These are phyloP conservation scores for Syncephalastrum sp. DNA, from an alignment of 371 early-diverging fungal species.

Conservation along the genomic window DNA sequence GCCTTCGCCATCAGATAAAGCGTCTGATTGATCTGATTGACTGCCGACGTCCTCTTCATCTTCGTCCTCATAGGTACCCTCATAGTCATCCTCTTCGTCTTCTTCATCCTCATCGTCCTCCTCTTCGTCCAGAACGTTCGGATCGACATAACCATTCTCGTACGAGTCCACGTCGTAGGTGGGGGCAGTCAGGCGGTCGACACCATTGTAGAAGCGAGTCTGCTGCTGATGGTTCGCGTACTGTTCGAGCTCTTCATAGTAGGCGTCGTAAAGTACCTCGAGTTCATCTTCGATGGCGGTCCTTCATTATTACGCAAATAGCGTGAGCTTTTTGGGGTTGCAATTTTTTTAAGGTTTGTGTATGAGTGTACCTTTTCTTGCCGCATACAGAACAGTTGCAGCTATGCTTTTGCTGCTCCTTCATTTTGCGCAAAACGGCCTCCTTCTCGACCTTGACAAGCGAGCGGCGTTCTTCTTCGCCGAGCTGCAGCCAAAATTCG, in stretches of 20 bases:
- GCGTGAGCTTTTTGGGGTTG: not conserved
- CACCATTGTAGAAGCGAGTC: conserved; percentile 31
- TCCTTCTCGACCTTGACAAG: conserved; percentile 90
- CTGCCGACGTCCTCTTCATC: conserved; percentile 47
- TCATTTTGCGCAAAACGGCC: conserved; percentile 88
- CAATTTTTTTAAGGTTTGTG: not conserved
- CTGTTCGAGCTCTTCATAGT: conserved; percentile 88
- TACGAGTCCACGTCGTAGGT: too few species aligned
- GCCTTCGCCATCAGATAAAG: conserved; percentile 53
- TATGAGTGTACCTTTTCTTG: conserved; percentile 69
- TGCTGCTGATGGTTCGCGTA: conserved; percentile 80
- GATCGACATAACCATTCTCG: too few species aligned
- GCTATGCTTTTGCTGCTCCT: conserved; percentile 89
- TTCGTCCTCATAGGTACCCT: conserved; percentile 38
- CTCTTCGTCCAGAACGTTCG: conserved; percentile 13
- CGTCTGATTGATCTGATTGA: conserved; percentile 31
- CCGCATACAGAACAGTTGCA: conserved; percentile 91
- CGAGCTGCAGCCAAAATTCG: conserved; percentile 88
- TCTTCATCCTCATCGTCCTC: conserved; percentile 27
- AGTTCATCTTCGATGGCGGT: conserved; percentile 91
- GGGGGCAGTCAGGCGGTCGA: too few species aligned
- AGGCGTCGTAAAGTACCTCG: conserved; percentile 88
- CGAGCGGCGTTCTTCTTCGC: conserved; percentile 80
- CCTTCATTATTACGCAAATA: conserved; percentile 31
- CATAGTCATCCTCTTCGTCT: conserved; percentile 29